These are phyloP conservation scores for Wallacemonas sp. DNA, from an alignment of 208 protist genomes.

Conservation along the genomic window DNA sequence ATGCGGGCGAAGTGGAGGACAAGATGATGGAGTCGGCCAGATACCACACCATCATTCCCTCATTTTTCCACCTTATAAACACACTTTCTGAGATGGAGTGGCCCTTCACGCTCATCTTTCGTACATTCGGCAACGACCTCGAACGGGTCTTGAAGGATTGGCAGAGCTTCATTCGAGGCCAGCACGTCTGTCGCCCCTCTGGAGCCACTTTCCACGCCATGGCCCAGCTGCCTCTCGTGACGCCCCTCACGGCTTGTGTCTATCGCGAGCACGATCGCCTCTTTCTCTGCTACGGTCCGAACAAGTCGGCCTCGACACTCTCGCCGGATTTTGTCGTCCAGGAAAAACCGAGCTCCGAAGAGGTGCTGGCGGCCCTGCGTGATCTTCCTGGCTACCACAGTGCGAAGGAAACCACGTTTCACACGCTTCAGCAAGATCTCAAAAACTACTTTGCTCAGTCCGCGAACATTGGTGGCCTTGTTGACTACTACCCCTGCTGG, in stretches of 20 bases:
- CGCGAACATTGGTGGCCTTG: constrained; percentile 70
- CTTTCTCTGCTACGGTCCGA: constrained; percentile 72
- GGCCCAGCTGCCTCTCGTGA: constrained; percentile 38
- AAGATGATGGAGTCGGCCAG: not conserved
- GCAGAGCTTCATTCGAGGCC: constrained; percentile 68
- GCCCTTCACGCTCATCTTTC: constrained; percentile 87
- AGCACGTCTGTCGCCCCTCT: constrained; percentile 61
- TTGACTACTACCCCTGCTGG: constrained; percentile 91
- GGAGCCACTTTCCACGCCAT: constrained; percentile 42
- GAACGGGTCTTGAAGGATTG: constrained; percentile 74
- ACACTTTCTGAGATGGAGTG: constrained; percentile 73
- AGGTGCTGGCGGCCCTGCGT: constrained; percentile 30
- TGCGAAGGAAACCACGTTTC: constrained; percentile 52
- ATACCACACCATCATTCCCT: constrained; percentile 70
- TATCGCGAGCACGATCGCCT: constrained; percentile 59
- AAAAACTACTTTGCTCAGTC: constrained; percentile 54
- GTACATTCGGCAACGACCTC: constrained; percentile 88
- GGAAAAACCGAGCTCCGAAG: constrained; percentile 18
- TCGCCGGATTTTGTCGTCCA: constrained; percentile 22
- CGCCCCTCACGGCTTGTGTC: constrained; percentile 64
- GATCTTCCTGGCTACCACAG: constrained; percentile 44
- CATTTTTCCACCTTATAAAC: constrained; percentile 87
- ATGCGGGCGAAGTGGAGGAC: too few relatives aligned
- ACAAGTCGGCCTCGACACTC: constrained; percentile 47
- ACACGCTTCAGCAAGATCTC: constrained; percentile 43